These are phyloP conservation scores for Kentomonas sorsogonicus DNA, from an alignment of 208 protist genomes.

Conservation along the genomic window DNA sequence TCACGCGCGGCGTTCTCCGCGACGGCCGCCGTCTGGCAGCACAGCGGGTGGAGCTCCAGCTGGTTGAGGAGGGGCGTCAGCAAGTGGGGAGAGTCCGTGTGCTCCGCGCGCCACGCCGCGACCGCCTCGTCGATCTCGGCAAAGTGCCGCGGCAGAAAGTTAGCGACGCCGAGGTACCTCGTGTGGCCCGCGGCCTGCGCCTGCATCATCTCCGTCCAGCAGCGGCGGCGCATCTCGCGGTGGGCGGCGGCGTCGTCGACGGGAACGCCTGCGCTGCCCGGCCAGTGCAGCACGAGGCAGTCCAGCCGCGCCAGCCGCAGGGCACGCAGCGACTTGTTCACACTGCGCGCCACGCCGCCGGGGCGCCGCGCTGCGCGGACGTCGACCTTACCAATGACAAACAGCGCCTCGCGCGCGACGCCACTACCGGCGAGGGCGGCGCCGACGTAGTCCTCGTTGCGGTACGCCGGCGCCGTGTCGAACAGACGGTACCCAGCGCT, in stretches of 20 bases:
- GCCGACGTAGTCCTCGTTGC: conserved; percentile 71
- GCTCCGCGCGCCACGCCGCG: not conserved
- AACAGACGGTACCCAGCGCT: conserved; percentile 71
- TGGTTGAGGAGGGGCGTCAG: conserved; percentile 77
- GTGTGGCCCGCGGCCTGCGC: conserved; percentile 49
- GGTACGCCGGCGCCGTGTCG: conserved; percentile 79
- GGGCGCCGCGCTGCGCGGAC: conserved; percentile 50
- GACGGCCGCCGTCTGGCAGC: conserved; percentile 53
- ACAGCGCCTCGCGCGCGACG: conserved; percentile 48
- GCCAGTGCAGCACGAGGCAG: conserved; percentile 80
- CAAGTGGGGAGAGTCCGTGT: too few species aligned
- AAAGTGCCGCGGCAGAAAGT: conserved; percentile 81
- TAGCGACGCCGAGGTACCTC: conserved; percentile 69
- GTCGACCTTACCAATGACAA: conserved; percentile 75
- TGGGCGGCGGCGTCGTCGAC: conserved; percentile 41
- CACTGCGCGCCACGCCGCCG: conserved; percentile 24
- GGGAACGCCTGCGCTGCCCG: conserved; percentile 54
- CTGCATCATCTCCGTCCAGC: conserved; percentile 52
- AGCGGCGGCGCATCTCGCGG: conserved; percentile 45
- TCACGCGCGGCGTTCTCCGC: conserved; percentile 37
- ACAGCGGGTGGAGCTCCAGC: conserved; percentile 85
- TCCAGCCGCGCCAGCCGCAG: conserved; percentile 72
- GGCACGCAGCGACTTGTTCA: conserved; percentile 48
- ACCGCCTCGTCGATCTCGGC: conserved; percentile 17
- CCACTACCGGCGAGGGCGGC: conserved; percentile 54